A percentile compares a stretch with the other conserved stretches of the same genome.
Evolutionary conservation across 306 rosid genomes (phyloP).

Genomic region (Corylus avellana): DNA sequence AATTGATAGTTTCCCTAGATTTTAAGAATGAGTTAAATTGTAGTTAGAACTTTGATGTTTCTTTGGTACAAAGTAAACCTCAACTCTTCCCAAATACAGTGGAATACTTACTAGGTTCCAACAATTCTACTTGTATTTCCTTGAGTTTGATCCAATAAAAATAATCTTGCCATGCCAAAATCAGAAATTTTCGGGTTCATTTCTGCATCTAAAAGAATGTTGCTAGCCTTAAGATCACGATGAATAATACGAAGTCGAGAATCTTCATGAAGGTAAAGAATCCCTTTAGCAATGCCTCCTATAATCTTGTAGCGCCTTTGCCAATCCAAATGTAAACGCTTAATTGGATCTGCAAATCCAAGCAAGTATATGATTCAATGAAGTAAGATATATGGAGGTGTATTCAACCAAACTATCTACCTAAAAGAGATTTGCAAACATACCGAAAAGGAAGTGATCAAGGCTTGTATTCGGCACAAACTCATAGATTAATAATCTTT

Average conservation of each 20-base stretch:
- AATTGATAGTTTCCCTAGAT: not conserved
- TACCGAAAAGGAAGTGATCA: too few relatives aligned
- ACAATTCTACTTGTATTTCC: conserved; percentile 38
- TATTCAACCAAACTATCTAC: too few relatives aligned
- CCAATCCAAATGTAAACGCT: conserved; percentile 33
- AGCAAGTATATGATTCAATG: not conserved
- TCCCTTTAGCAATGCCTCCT: too few relatives aligned
- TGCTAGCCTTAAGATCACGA: too few relatives aligned
- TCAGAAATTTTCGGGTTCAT: too few relatives aligned
- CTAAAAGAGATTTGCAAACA: too few relatives aligned
- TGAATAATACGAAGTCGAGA: too few relatives aligned
- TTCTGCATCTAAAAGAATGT: too few relatives aligned
- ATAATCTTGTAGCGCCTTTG: not conserved
- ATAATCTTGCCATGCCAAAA: not conserved
- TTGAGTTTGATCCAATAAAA: conserved; percentile 34
- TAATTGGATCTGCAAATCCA: conserved; percentile 31
- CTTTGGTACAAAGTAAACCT: not conserved
- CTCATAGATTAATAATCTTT: too few relatives aligned
- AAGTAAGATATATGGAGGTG: too few relatives aligned
- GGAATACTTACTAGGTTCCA: conserved; percentile 39
- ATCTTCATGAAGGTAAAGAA: too few relatives aligned
- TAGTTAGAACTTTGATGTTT: not conserved
- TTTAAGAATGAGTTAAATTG: not conserved
- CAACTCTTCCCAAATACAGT: not conserved
- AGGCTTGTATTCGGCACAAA: too few relatives aligned